Base-by-base conservation (phyloP, 768 basidiomycete genomes). In the Calocera cornea region DNA sequence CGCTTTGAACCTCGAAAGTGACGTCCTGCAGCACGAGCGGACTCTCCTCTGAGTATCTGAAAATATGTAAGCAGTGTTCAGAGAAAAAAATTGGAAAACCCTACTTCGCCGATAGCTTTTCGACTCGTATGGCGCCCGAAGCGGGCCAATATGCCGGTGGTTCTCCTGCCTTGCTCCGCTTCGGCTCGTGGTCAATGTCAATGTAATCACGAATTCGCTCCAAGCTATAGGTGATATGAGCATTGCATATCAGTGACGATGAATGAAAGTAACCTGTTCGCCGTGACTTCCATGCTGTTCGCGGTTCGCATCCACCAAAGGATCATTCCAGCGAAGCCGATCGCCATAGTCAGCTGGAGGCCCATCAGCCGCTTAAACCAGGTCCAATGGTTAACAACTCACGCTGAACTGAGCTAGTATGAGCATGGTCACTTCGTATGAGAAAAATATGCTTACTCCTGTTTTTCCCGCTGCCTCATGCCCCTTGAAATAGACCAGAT, bases 91-190 rank as follows among this genome's bases (percentile, higher is more conserved):
- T 12, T 68, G 78, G 78, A 1, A 66, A 36, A 27, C 80, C 80
- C 69, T 83, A 84, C 44, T 77, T 75, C 0, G 86, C 85, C 14
- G 78, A 81, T 2, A 86, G 75, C 34, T 81, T 78, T 68, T 86
- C 81, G 1, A 84, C 81, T 2, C 74, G 71, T n/a, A 86, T 75
- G 14, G 79, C 75, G 0, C 86, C 86, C 33, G 81, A 82, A 0
- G 85, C 78, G 2, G 86, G 86, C 86, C 86, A 87, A 67, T 84
- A 82, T 0, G 86, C 85, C 2, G 86, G 84, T 2, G 86, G 86
- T n/a, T 79, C 72, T 1, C 81, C 80, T 5, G 75, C 69, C 31
- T 74, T 69, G 0, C 77, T 77, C 0, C 79, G 69, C 65, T 77
- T 76, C 0, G 79, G 79, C 72, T 87, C 86, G 68, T 83, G 83